Evolutionary conservation across 208 protist species (phyloP).

Genomic region (Trichomonas vaginalis): DNA sequence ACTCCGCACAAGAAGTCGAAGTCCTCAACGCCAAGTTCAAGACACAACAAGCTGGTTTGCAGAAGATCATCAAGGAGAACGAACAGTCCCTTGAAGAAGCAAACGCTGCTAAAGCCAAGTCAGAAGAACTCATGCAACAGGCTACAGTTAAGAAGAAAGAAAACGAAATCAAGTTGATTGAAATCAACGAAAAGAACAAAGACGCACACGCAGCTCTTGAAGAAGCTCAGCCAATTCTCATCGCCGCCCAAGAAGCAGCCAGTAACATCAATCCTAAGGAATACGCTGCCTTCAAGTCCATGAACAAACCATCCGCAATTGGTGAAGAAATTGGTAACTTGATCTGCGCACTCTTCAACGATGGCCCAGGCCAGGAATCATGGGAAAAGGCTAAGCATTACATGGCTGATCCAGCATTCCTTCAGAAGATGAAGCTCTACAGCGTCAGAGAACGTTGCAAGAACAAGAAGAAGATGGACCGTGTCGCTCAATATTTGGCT

Average conservation of each 20-base stretch:
- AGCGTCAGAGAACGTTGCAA: neutral
- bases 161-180: conserved; percentile 24
- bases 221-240: conserved; percentile 73
- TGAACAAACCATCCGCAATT: conserved; percentile 71
- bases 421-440: conserved; percentile 23
- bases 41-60: neutral
- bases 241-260: conserved; percentile 79
- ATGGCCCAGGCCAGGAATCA: conserved; percentile 28
- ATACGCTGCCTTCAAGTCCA: conserved; percentile 83
- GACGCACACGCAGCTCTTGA: conserved; percentile 58
- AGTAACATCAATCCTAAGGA: conserved; percentile 73
- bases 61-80: conserved; percentile 55
- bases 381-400: conserved; percentile 45
- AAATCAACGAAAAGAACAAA: conserved; percentile 36
- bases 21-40: conserved; percentile 47
- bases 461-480: conserved; percentile 49
- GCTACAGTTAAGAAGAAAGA: conserved; percentile 40
- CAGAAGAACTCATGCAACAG: conserved; percentile 36
- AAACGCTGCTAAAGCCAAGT: conserved; percentile 22
- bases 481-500: conserved; percentile 51
- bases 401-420: conserved; percentile 48
- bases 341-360: neutral
- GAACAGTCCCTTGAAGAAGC: conserved; percentile 54
- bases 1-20: conserved; percentile 77
- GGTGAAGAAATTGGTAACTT: conserved; percentile 28